Base-by-base conservation (phyloP, 139 green algal species). In the Eudorina sp. region DNA sequence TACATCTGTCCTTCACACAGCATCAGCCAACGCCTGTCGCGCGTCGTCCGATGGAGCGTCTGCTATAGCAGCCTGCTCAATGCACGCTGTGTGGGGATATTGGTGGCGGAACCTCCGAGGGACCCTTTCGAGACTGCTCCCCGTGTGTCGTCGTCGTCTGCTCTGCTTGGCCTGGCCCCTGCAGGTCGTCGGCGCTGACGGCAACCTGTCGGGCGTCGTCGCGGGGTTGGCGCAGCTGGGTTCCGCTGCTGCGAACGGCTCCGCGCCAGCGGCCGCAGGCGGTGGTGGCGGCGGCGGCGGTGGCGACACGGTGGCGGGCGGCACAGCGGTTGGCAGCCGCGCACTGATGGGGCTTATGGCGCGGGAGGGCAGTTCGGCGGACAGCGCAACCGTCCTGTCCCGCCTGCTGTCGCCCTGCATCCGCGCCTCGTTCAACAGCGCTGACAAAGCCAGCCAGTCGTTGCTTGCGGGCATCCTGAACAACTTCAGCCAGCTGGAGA, bases 401-500 rank as follows among this genome's bases (percentile, higher is more conserved):
- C 62, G 86, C 38, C 45, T 84, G n/a, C 83, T 89, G 72, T 69
- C 77, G n/a, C 89, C 90, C 43, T 86, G 84, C 40, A 29, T 83
- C 36, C 83, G 53, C 25, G 69, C 76, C 0, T 85, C 78, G 4
- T 78, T 77, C 19, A 85, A 75, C 38, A 82, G 58, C 3, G 62
- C 68, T 3, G 76, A 80, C 68, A 70, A 72, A 27, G 51, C 18
- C 34, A 88, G 36, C 46, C 83, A 88, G 83, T 48, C 75, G 62
- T 64, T 89, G 27, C 64, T 91, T 23, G 55, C 76, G 41, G 83
- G 88, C 38, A 45, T 91, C 62, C 53, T 92, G 29, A 58, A 70
- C 29, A 79, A 87, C 62, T 51, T 90, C 18, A 7, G 23, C 16
- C 86, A 90, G 86, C 77, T 90, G 48, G 86, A 90, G 29, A 90